Conservation (phyloP, 306 rosid species). For the Vigna nakashimae region DNA sequence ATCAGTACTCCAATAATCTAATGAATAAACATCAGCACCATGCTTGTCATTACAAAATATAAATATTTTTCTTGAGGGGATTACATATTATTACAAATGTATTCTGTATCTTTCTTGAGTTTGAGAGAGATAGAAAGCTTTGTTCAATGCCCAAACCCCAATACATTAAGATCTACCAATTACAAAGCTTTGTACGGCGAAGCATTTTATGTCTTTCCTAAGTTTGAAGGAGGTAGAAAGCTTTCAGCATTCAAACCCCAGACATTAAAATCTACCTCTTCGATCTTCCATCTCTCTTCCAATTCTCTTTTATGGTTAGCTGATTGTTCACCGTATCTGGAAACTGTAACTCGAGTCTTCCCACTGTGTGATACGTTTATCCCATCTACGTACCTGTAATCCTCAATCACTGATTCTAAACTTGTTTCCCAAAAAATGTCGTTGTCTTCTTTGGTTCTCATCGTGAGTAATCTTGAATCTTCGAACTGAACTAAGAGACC, state of each 20-base stretch:
- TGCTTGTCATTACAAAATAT: conserved; percentile 37
- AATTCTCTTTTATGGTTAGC: conserved; percentile 83
- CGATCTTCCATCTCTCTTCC: conserved; percentile 88
- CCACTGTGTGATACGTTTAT: conserved; percentile 91
- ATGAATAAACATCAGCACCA: conserved; percentile 23
- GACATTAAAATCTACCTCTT: conserved; percentile 79
- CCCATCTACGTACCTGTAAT: conserved; percentile 76
- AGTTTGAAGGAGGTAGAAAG: conserved; percentile 71
- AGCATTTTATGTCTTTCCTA: conserved; percentile 11
- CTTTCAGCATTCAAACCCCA: conserved; percentile 74
- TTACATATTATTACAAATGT: conserved; percentile 7
- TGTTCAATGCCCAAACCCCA: conserved; percentile 72
- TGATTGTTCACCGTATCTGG: conserved; percentile 82
- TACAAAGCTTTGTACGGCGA: conserved; percentile 17
- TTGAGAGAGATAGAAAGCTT: conserved; percentile 71
- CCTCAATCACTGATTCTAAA: conserved; percentile 76
- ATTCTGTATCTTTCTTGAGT: conserved; percentile 17
- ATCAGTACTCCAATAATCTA: background rate
- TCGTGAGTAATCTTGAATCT: conserved; percentile 79
- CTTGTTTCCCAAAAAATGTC: conserved; percentile 98
- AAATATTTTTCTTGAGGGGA: background rate
- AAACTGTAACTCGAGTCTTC: conserved; percentile 66
- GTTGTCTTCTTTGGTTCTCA: conserved; percentile 67
- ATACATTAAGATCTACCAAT: conserved; percentile 65
- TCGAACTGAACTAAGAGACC: conserved; percentile 85